A percentile compares a stretch with the other conserved stretches of the same genome.
Evolutionary conservation across 2,329 filamentous ascomycete genomes (phyloP).

Genomic region (Tolypocladium album): DNA sequence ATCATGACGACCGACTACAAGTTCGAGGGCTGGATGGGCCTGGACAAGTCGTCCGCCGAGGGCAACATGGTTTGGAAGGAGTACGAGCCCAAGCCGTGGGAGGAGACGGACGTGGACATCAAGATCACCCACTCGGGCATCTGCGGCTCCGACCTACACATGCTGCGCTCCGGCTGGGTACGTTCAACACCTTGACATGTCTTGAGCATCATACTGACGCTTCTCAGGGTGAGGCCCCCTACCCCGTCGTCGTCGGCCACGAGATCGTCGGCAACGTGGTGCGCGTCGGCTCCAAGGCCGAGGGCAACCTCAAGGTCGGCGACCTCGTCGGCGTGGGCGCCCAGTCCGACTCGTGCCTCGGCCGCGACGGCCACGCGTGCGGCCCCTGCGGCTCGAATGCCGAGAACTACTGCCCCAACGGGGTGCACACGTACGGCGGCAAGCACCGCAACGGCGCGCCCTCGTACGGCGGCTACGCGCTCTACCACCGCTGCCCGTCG

Average conservation of each 20-base stretch:
- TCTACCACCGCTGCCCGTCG: slow-evolving; percentile 21
- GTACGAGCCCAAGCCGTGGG: slow-evolving; percentile 54
- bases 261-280: slow-evolving; percentile 53
- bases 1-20: slow-evolving; percentile 27
- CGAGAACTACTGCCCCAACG: slow-evolving; percentile 29
- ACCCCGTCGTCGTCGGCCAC: slow-evolving; percentile 48
- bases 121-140: slow-evolving; percentile 55
- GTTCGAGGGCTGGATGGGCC: slow-evolving; percentile 42
- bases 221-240: slow-evolving; percentile 6
- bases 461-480: slow-evolving; percentile 37
- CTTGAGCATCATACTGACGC: not conserved
- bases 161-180: slow-evolving; percentile 42
- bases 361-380: slow-evolving; percentile 23
- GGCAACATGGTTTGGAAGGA: slow-evolving; percentile 45
- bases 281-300: slow-evolving; percentile 38
- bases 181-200: slow-evolving; percentile 2
- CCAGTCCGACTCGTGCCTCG: slow-evolving; percentile 44
- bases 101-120: slow-evolving; percentile 56
- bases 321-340: slow-evolving; percentile 55
- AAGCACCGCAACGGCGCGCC: slow-evolving; percentile 16
- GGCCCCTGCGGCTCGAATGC: slow-evolving; percentile 27
- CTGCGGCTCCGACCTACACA: slow-evolving; percentile 53
- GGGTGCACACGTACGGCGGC: slow-evolving; percentile 42
- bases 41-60: slow-evolving; percentile 25
- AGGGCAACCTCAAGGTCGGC: slow-evolving; percentile 41